These are phyloP conservation scores for Ulmus americana DNA, from an alignment of 331 rosid genomes.

Conservation along the genomic window DNA sequence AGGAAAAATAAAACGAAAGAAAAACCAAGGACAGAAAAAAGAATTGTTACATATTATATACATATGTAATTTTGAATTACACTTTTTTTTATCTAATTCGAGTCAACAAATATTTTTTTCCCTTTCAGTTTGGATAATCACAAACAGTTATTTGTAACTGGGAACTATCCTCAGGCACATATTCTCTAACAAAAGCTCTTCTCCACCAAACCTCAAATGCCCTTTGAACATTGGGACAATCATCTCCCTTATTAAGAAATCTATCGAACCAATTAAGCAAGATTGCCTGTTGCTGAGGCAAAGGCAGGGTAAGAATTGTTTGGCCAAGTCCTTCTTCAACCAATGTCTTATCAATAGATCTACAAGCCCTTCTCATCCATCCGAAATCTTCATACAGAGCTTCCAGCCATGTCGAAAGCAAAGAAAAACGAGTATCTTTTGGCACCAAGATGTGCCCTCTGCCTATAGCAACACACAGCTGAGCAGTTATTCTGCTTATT, in stretches of 20 bases:
- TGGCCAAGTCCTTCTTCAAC: constrained; percentile 82
- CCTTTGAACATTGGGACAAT: constrained; percentile 82
- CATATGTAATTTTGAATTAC: not conserved
- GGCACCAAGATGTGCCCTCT: constrained; percentile 70
- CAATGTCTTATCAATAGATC: constrained; percentile 57
- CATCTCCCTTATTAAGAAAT: constrained; percentile 81
- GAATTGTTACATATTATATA: constrained; percentile 1
- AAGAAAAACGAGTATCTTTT: constrained; percentile 55
- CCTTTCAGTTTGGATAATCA: constrained; percentile 51
- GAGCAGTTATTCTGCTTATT: constrained; percentile 77
- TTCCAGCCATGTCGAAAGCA: constrained; percentile 82
- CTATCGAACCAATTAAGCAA: constrained; percentile 73
- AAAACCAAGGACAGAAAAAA: not conserved
- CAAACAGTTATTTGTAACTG: constrained; percentile 62
- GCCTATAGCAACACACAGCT: constrained; percentile 73
- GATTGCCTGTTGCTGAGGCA: constrained; percentile 68
- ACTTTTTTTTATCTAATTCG: too few relatives aligned
- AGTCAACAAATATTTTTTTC: not conserved
- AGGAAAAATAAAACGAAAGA: not conserved
- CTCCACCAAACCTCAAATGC: constrained; percentile 98
- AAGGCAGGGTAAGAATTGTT: constrained; percentile 80
- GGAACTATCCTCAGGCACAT: constrained; percentile 46
- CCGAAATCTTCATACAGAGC: constrained; percentile 83
- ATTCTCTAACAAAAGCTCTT: constrained; percentile 69
- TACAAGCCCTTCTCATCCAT: constrained; percentile 78